Conservation (phyloP, 257 asterid genomes). For the Rehmannia glutinosa region DNA sequence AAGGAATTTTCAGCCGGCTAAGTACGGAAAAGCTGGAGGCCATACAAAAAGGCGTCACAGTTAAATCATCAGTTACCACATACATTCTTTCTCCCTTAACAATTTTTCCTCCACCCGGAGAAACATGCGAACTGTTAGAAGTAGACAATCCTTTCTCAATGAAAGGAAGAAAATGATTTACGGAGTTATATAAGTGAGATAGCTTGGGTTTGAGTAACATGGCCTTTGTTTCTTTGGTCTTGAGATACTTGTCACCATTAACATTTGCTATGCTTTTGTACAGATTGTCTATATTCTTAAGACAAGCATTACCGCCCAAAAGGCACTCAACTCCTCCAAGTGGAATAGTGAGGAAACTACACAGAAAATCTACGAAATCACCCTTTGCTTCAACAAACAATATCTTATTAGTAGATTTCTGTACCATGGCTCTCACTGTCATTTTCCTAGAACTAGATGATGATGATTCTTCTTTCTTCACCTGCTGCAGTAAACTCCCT, state of each 20-base stretch:
- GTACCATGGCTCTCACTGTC: background rate
- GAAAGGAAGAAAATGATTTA: background rate
- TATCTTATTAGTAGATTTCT: background rate
- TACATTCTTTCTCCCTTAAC: constrained; percentile 6
- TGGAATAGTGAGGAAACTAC: constrained; percentile 10
- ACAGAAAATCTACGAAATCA: constrained; percentile 3
- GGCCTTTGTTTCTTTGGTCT: background rate
- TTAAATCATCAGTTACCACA: constrained; percentile 16
- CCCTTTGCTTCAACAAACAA: constrained; percentile 6
- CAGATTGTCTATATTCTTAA: background rate
- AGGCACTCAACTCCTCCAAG: background rate
- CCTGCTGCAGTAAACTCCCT: background rate
- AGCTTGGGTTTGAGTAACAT: background rate
- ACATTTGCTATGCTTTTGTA: background rate
- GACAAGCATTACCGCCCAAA: background rate
- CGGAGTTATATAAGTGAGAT: background rate
- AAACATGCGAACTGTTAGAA: too few relatives aligned
- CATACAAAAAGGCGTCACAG: background rate
- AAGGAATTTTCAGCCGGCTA: background rate
- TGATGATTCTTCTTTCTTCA: background rate
- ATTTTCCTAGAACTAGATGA: background rate
- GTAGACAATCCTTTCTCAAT: background rate
- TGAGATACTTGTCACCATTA: background rate
- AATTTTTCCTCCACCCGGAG: constrained; percentile 1
- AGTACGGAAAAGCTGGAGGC: background rate